A percentile compares a stretch with the other conserved stretches of the same genome.
Evolutionary conservation across 164 flowering plant species (phyloP).

Genomic region (Macadamia integrifolia): DNA sequence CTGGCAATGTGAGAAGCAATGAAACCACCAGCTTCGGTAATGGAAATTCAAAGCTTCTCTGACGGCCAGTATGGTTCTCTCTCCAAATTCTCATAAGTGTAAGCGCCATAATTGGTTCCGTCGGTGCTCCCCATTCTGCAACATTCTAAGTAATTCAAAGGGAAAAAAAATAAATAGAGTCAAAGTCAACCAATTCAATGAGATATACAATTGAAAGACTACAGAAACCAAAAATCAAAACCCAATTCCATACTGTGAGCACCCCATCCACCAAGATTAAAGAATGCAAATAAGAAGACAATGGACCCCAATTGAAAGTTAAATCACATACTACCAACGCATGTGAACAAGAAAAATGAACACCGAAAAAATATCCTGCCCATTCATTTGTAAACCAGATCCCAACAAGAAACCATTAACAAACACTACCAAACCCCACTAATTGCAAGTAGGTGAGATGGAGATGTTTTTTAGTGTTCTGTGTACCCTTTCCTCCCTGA

Average conservation of each 20-base stretch:
- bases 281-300: not conserved
- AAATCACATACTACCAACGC: not conserved
- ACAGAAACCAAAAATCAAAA: not conserved
- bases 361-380: not conserved
- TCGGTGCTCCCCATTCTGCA: constrained; percentile 75
- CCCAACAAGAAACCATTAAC: not conserved
- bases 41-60: constrained; percentile 80
- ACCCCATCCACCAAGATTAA: not conserved
- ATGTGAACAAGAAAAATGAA: not conserved
- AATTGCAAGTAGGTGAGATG: constrained; percentile 33
- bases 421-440: constrained; percentile 22
- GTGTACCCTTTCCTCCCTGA: too few relatives aligned
- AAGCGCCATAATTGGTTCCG: constrained; percentile 54
- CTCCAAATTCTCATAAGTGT: constrained; percentile 78
- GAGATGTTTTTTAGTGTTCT: too few relatives aligned
- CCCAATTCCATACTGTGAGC: not conserved
- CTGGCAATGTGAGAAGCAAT: constrained; percentile 98
- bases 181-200: too few relatives aligned
- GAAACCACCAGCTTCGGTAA: constrained; percentile 98
- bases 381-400: not conserved
- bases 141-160: not conserved
- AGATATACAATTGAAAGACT: not conserved
- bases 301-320: not conserved
- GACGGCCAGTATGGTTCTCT: constrained; percentile 95
- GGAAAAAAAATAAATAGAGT: too few relatives aligned